Conservation (phyloP, 192 early-diverging fungal genomes). For the Podila verticillata region DNA sequence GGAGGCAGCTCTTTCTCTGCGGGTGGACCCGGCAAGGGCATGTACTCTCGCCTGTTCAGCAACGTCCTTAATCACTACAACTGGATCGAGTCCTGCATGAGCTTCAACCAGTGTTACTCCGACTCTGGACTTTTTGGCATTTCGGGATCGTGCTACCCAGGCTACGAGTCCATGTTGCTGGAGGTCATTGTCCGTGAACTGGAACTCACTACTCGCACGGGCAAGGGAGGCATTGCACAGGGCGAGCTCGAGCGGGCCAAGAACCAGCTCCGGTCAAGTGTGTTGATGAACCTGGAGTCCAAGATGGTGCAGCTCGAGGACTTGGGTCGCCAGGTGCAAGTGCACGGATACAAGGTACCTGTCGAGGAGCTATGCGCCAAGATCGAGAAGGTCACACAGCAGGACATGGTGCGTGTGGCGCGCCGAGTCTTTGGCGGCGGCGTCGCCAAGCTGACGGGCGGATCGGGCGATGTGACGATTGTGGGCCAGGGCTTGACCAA, state of each 20-base stretch:
- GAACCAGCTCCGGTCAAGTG: slow-evolving; percentile 92
- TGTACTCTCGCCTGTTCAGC: slow-evolving; percentile 97
- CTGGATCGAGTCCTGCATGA: slow-evolving; percentile 96
- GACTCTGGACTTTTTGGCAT: slow-evolving; percentile 96
- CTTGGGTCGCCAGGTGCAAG: slow-evolving; percentile 85
- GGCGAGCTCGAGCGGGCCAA: slow-evolving; percentile 87
- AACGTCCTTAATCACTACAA: slow-evolving; percentile 93
- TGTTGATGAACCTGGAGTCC: slow-evolving; percentile 95
- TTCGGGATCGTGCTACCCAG: slow-evolving; percentile 83
- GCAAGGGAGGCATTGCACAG: slow-evolving; percentile 55
- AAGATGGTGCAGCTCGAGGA: slow-evolving; percentile 96
- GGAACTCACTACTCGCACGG: slow-evolving; percentile 68
- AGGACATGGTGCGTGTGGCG: slow-evolving; percentile 85
- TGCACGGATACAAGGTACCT: slow-evolving; percentile 77
- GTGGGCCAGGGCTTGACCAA: slow-evolving; percentile 71
- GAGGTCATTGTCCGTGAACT: slow-evolving; percentile 89
- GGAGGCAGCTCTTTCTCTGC: slow-evolving; percentile 97
- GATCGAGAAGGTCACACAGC: slow-evolving; percentile 80
- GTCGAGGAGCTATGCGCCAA: slow-evolving; percentile 81
- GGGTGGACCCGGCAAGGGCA: slow-evolving; percentile 98
- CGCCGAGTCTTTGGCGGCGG: slow-evolving; percentile 72
- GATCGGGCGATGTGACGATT: slow-evolving; percentile 70
- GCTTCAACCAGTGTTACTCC: slow-evolving; percentile 91
- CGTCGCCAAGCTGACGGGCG: slow-evolving; percentile 61
- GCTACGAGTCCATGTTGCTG: slow-evolving; percentile 75